These are phyloP conservation scores for Alternaria arbusti DNA, from an alignment of 2,329 filamentous ascomycete genomes.

Conservation along the genomic window DNA sequence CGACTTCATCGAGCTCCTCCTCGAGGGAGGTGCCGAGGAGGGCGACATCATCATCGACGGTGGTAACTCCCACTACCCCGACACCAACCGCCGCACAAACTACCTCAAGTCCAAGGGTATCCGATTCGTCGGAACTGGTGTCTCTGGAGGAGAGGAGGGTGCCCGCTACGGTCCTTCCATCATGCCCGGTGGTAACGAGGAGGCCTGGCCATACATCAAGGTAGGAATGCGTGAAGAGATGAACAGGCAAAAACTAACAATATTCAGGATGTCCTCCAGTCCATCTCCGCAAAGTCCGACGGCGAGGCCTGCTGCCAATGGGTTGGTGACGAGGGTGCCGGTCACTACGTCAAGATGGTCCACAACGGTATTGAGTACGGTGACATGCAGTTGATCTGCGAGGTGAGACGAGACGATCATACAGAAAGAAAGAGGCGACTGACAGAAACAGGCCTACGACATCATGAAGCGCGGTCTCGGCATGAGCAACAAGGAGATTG, in stretches of 20 bases:
- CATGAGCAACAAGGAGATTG: constrained; percentile 90
- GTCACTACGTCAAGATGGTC: constrained; percentile 99
- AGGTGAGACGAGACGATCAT: constrained; percentile 65
- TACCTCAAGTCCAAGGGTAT: constrained; percentile 89
- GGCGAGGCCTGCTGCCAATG: constrained; percentile 98
- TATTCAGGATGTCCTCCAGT: constrained; percentile 85
- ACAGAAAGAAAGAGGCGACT: constrained; percentile 1
- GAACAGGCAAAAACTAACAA: constrained; percentile 22
- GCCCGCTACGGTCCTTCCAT: constrained; percentile 95
- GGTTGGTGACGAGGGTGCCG: constrained; percentile 99
- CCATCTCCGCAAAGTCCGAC: constrained; percentile 96
- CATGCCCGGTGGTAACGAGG: constrained; percentile 99
- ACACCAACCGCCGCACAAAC: constrained; percentile 95
- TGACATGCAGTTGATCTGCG: constrained; percentile 99
- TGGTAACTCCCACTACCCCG: constrained; percentile 98
- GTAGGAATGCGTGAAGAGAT: constrained; percentile 14
- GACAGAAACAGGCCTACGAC: constrained; percentile 80
- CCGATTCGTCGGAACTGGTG: constrained; percentile 94
- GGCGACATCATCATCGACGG: constrained; percentile 99
- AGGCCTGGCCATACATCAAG: constrained; percentile 97
- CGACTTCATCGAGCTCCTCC: constrained; percentile 96
- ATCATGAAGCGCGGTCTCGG: constrained; percentile 99
- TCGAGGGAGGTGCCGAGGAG: constrained; percentile 58
- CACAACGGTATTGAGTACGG: constrained; percentile 99
- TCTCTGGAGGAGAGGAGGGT: constrained; percentile 99